Base-by-base conservation (phyloP, 352 stramenopile genomes). In the Hyaloperonospora brassicae region DNA sequence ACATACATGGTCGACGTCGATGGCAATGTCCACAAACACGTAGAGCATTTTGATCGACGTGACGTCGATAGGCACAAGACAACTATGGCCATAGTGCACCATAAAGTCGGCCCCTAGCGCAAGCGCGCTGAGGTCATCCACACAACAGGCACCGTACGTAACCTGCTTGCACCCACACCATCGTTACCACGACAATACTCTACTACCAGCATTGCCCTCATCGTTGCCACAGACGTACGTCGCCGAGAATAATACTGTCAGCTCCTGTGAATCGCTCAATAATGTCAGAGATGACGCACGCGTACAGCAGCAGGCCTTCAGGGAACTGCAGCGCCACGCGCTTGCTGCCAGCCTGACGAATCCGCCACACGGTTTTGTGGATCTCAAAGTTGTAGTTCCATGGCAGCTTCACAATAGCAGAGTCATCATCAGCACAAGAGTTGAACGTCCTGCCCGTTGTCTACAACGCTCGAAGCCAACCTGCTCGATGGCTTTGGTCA, bases 11-110 rank as follows among this genome's bases (percentile, higher is more conserved):
- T 93, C 73, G 2, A 98, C 88, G 70, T 99, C 96, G 47, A 99
- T 98, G 13, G 87, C 78, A 62, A 99, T 99, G 70, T 99, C 97
- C 40, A 99, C 97, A 69, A 99, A 99, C 1, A 99, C 96, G 70
- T 99, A 99, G 13, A 99, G 72, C 77, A 96, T 94, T 65, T 96
- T 96, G 57, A 98, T 95, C 22, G 80, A 84, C 13, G 97, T 99
- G 34, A 95, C 75, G 43, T 97, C 92, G 46, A 99, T 95, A 0
- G 97, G 97, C 22, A 99, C 96, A 14, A 99, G 77, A 68, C 97
- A 99, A 36, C 87, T 98, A 70, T 99, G 97, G 36, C 97, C 97
- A 62, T 99, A 99, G 68, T 99, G 97, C n/a, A 99, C 87, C 68
- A 99, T 87, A 22, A 99, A 93, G 66, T 99, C 89, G 13, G 89